Conservation (phyloP, 768 basidiomycete genomes). For the Leccinum fibrillosum region DNA sequence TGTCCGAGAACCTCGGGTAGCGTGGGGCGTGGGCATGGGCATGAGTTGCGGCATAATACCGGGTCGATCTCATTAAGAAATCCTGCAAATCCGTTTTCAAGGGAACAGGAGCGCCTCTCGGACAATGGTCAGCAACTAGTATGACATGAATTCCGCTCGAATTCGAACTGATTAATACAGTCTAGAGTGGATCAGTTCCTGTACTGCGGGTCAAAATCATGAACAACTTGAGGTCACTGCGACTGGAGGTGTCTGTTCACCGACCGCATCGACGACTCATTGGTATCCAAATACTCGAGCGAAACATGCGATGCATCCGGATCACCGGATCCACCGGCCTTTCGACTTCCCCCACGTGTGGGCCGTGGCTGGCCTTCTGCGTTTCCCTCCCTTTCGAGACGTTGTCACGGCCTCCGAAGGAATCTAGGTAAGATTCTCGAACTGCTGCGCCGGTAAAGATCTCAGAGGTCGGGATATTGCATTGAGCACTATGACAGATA, state of each 20-base stretch:
- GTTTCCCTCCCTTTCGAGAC: not conserved
- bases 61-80: not conserved
- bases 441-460: not conserved
- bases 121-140: not conserved
- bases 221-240: not conserved
- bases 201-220: not conserved
- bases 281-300: not conserved
- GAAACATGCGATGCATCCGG: not conserved
- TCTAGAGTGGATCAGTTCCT: not conserved
- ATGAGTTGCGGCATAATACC: not conserved
- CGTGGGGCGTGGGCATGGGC: not conserved
- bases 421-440: not conserved
- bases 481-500: not conserved
- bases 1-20: not conserved
- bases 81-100: not conserved
- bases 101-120: not conserved
- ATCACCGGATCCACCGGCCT: not conserved
- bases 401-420: not conserved
- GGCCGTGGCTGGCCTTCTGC: not conserved
- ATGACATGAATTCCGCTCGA: too few relatives aligned
- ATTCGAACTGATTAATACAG: not conserved
- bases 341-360: slow-evolving; percentile 1
- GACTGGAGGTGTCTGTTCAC: not conserved
- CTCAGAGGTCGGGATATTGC: not conserved
- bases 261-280: not conserved